Evolutionary conservation across 2,329 filamentous ascomycete genomes (phyloP).

Genomic region (Ophiognomonia clavigignenti-juglandacearum): DNA sequence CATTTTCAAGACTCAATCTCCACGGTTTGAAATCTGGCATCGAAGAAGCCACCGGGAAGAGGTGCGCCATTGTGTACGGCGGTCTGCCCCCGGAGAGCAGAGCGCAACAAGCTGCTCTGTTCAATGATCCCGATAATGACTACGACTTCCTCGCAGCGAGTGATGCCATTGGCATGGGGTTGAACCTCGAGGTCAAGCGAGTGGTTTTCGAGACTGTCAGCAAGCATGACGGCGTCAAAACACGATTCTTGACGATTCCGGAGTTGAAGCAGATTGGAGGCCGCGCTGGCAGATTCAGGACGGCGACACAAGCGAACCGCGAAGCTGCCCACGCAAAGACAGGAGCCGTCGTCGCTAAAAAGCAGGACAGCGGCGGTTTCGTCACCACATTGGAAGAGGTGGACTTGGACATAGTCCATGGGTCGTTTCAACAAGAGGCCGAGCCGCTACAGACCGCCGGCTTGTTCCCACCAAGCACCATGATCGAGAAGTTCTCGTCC

Average conservation of each 20-base stretch:
- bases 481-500: slow-evolving; percentile 70
- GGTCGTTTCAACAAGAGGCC: slow-evolving; percentile 59
- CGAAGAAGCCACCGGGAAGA: slow-evolving; percentile 68
- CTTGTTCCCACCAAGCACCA: slow-evolving; percentile 64
- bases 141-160: slow-evolving; percentile 94
- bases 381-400: slow-evolving; percentile 73
- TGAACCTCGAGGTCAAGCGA: slow-evolving; percentile 89
- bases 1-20: slow-evolving; percentile 78
- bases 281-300: slow-evolving; percentile 80
- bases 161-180: slow-evolving; percentile 94
- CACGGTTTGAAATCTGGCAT: slow-evolving; percentile 76
- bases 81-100: slow-evolving; percentile 87
- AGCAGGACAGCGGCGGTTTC: slow-evolving; percentile 46
- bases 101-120: slow-evolving; percentile 83
- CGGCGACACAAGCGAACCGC: slow-evolving; percentile 53
- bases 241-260: slow-evolving; percentile 59
- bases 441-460: slow-evolving; percentile 66
- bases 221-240: slow-evolving; percentile 63
- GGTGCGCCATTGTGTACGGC: slow-evolving; percentile 91
- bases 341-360: slow-evolving; percentile 11
- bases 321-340: background rate
- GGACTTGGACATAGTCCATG: slow-evolving; percentile 60
- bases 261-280: slow-evolving; percentile 95
- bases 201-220: slow-evolving; percentile 76
- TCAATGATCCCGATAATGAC: slow-evolving; percentile 93